phyloP scores from a whole-genome alignment of 1,284 basidiomycete species.

The Earliella scabrosa region DNA sequence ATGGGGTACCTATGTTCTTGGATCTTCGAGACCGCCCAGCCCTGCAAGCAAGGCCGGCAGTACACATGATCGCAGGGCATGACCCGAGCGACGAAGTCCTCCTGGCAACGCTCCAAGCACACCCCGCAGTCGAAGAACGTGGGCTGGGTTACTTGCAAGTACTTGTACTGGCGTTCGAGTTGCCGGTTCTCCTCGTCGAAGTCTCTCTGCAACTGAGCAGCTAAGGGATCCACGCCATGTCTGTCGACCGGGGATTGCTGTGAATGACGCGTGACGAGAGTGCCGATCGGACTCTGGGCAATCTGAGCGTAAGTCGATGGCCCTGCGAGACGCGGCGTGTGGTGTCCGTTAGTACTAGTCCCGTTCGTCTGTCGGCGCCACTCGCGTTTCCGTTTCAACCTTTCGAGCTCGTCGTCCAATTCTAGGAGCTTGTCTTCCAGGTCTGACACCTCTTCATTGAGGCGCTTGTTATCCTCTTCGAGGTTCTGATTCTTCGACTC shows the following conservation, averaged over 20 bases:
- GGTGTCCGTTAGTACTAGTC: neutral
- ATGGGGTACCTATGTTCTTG: conserved; percentile 62
- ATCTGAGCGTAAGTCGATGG: neutral
- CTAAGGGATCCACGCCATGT: conserved; percentile 25
- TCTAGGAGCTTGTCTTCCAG: conserved; percentile 36
- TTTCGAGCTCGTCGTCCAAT: conserved; percentile 28
- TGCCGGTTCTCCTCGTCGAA: conserved; percentile 50
- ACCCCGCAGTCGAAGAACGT: conserved; percentile 56
- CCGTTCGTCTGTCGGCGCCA: neutral
- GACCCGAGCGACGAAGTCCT: conserved; percentile 50
- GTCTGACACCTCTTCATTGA: conserved; percentile 22
- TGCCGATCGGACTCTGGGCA: conserved; percentile 1
- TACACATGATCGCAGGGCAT: conserved; percentile 56
- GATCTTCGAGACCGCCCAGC: conserved; percentile 51
- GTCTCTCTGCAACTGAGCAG: conserved; percentile 43
- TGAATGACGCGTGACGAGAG: neutral
- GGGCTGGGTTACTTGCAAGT: conserved; percentile 37
- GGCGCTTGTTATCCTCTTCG: conserved; percentile 35
- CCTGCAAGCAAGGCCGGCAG: conserved; percentile 57
- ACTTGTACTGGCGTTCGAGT: conserved; percentile 40
- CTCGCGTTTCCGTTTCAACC: conserved; percentile 3
- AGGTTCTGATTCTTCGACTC: conserved; percentile 37
- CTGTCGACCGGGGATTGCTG: no score
- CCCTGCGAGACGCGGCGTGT: neutral
- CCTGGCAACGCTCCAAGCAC: conserved; percentile 55